Evolutionary conservation across 768 basidiomycete genomes (phyloP), one percentile per base, ranked within the genome.

Genomic region (Leccinum disarticulatum): DNA sequence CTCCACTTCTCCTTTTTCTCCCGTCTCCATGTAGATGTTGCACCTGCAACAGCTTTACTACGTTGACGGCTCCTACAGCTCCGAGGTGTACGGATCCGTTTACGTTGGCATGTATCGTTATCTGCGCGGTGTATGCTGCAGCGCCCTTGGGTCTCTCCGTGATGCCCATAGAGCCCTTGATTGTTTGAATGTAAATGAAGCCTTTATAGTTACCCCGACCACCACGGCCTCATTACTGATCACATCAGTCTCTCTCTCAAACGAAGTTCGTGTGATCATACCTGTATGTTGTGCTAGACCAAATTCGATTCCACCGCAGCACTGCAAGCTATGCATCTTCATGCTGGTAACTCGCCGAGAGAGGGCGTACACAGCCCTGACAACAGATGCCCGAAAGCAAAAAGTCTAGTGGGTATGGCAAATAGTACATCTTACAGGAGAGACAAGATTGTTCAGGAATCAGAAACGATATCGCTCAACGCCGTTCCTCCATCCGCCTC

Each of bases 371-470:
- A 6, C 14, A n/a, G 14, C 48, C 54, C 51, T 62, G 27, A 25
- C n/a, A 11, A 51, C 22, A 25, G 19, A 41, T 13, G 50, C 46
- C 60, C 38, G 22, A 51, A 49, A 43, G 56, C 52, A 50, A 11
- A 46, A 50, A 31, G 59, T 70, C 69, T 70, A 70, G 62, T 54
- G 69, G 69, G 69, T 70, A 72, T 70, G 55, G 28, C 48, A 52
- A n/a, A 33, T 33, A 31, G 58, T 64, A 71, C 65, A 71, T 9
- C 60, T 68, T 61, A 69, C 65, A 68, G 30, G 14, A 27, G 49
- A 51, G 47, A 66, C 48, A 57, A 64, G 50, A 73, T 55, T 59
- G 66, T 68, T 62, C 68, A 54, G 19, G 30, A 41, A 31, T 62
- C 68, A 54, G 19, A 35, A 41, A 31, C 43, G 43, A 46, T 57